Evolutionary conservation across 2,329 filamentous ascomycete genomes (phyloP).

Genomic region (Pochonia chlamydosporia): DNA sequence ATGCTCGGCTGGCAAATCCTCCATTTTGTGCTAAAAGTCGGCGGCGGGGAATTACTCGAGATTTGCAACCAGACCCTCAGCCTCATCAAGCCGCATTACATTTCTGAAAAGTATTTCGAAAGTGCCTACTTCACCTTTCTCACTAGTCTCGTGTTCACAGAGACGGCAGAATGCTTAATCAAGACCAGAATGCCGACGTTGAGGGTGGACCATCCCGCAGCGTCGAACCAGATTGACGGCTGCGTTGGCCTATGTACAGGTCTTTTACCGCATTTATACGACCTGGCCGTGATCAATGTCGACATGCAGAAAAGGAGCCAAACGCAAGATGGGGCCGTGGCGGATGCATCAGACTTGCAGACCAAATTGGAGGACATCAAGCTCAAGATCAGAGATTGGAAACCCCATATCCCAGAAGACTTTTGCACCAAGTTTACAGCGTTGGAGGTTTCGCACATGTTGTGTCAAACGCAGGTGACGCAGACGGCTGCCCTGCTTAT

Average conservation of each 20-base stretch:
- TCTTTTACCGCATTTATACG: constrained; percentile 18
- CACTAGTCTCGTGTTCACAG: constrained; percentile 14
- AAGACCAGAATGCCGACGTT: constrained; percentile 15
- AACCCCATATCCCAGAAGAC: constrained; percentile 14
- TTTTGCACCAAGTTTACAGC: constrained; percentile 14
- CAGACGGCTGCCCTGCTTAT: constrained; percentile 17
- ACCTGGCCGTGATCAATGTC: constrained; percentile 18
- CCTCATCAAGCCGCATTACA: constrained; percentile 12
- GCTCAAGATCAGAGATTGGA: constrained; percentile 13
- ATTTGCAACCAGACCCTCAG: constrained; percentile 15
- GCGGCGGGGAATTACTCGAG: constrained; percentile 7
- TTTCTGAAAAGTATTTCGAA: constrained; percentile 7
- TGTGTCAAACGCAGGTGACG: constrained; percentile 20
- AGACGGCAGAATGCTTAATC: constrained; percentile 19
- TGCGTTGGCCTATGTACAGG: constrained; percentile 18
- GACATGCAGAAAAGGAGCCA: constrained; percentile 5
- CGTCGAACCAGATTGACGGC: constrained; percentile 15
- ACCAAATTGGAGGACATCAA: constrained; percentile 11
- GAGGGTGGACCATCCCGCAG: constrained; percentile 11
- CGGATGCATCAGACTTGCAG: not conserved
- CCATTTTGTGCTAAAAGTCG: constrained; percentile 13
- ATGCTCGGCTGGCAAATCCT: constrained; percentile 14
- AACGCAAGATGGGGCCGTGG: not conserved
- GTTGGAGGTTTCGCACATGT: constrained; percentile 20
- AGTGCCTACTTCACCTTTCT: constrained; percentile 11